Conservation (phyloP, 305 asterid species). For the Petunia hybrid region DNA sequence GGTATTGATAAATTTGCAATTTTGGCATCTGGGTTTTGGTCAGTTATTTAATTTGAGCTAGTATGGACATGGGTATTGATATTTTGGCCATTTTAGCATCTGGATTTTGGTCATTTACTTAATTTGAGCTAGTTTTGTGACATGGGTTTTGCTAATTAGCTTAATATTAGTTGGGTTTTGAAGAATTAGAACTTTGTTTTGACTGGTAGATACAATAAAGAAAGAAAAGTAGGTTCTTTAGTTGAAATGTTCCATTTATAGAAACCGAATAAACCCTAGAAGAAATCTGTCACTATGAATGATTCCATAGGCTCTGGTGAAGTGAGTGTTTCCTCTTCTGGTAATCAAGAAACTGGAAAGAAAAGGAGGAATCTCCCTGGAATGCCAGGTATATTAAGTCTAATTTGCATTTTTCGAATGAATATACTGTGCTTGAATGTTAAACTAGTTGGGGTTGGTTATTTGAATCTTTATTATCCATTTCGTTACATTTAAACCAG, state of each 20-base stretch:
- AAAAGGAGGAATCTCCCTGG: conserved; percentile 90
- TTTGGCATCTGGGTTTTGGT: not conserved
- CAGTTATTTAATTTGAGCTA: conserved; percentile 30
- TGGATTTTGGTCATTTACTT: conserved; percentile 21
- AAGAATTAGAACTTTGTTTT: conserved; percentile 21
- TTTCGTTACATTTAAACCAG: not conserved
- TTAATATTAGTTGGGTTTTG: conserved; percentile 33
- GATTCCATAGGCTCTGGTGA: conserved; percentile 70
- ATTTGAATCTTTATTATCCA: not conserved
- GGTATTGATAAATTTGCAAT: conserved; percentile 30
- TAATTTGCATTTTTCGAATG: not conserved
- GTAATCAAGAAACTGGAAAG: conserved; percentile 56
- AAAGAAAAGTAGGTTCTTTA: conserved; percentile 27
- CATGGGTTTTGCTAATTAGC: not conserved
- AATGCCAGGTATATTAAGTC: conserved; percentile 66
- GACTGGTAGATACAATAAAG: conserved; percentile 44
- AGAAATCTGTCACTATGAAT: conserved; percentile 50
- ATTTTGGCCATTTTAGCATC: conserved; percentile 19
- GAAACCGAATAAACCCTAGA: conserved; percentile 32
- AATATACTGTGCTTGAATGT: not conserved
- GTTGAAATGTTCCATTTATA: conserved; percentile 28
- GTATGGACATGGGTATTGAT: conserved; percentile 16
- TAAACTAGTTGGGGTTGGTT: not conserved
- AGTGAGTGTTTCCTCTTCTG: conserved; percentile 55
- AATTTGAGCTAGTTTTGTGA: not conserved